phyloP scores from a whole-genome alignment of 2,329 filamentous ascomycete species.

The Trichoderma aggressivum region DNA sequence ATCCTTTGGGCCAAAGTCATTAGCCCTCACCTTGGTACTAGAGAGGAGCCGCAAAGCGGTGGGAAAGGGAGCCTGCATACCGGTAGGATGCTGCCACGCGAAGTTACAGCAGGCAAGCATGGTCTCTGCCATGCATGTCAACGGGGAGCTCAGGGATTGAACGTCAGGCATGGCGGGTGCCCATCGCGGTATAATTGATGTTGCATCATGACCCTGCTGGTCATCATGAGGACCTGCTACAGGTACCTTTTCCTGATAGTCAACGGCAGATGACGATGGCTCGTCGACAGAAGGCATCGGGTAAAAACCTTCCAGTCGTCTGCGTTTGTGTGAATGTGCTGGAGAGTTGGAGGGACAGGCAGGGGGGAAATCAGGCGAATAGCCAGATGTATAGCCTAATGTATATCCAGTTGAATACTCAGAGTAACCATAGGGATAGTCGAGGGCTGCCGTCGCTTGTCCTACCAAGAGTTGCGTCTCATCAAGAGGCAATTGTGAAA shows the following conservation, averaged over 20 bases:
- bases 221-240: constrained; percentile 24
- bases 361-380: neutral
- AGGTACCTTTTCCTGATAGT: constrained; percentile 33
- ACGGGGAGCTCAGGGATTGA: constrained; percentile 25
- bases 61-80: constrained; percentile 27
- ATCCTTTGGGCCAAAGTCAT: constrained; percentile 30
- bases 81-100: constrained; percentile 28
- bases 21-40: neutral
- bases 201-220: constrained; percentile 17
- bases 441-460: constrained; percentile 31
- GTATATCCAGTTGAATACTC: neutral
- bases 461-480: constrained; percentile 29
- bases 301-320: constrained; percentile 29
- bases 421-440: constrained; percentile 16
- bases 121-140: constrained; percentile 30
- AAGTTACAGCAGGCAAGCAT: constrained; percentile 35
- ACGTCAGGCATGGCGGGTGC: constrained; percentile 25
- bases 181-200: constrained; percentile 8
- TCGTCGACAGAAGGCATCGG: constrained; percentile 28
- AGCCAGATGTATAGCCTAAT: neutral
- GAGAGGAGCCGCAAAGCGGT: neutral
- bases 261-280: constrained; percentile 26
- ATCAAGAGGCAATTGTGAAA: constrained; percentile 26
- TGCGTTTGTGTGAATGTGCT: constrained; percentile 32
- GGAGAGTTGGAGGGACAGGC: constrained; percentile 28